phyloP scores from a whole-genome alignment of 2,329 filamentous ascomycete genomes.

The Biscogniauxia sp. region DNA sequence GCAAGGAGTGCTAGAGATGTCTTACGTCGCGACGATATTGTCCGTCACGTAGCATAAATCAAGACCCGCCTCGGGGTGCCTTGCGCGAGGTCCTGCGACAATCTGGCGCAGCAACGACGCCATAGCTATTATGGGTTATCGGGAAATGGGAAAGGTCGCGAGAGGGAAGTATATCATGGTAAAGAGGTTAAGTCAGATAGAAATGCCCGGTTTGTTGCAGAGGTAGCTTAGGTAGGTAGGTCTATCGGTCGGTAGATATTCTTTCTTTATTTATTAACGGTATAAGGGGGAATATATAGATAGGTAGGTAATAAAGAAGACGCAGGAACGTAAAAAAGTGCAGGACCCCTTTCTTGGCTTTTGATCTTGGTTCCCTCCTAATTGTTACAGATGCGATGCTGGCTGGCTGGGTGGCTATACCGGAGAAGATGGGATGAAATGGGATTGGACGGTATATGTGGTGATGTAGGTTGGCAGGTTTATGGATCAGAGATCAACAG shows the following conservation, averaged over 20 bases:
- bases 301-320: too few species aligned
- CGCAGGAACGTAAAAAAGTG: too few species aligned
- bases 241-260: too few species aligned
- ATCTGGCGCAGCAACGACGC: constrained; percentile 83
- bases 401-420: too few species aligned
- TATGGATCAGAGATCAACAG: neutral
- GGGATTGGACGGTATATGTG: neutral
- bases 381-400: too few species aligned
- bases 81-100: constrained; percentile 79
- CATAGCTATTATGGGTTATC: constrained; percentile 41
- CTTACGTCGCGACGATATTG: constrained; percentile 64
- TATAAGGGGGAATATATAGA: too few species aligned
- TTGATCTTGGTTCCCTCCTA: too few species aligned
- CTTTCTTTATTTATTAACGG: too few species aligned
- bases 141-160: neutral
- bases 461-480: neutral
- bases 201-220: too few species aligned
- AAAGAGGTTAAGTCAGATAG: neutral
- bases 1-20: constrained; percentile 1
- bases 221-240: too few species aligned
- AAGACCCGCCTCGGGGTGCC: constrained; percentile 82
- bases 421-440: neutral
- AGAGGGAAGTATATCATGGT: constrained; percentile 3
- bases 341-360: too few species aligned
- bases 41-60: constrained; percentile 96